Base-by-base conservation (phyloP, 768 basidiomycete species). In the Russula lepida region DNA sequence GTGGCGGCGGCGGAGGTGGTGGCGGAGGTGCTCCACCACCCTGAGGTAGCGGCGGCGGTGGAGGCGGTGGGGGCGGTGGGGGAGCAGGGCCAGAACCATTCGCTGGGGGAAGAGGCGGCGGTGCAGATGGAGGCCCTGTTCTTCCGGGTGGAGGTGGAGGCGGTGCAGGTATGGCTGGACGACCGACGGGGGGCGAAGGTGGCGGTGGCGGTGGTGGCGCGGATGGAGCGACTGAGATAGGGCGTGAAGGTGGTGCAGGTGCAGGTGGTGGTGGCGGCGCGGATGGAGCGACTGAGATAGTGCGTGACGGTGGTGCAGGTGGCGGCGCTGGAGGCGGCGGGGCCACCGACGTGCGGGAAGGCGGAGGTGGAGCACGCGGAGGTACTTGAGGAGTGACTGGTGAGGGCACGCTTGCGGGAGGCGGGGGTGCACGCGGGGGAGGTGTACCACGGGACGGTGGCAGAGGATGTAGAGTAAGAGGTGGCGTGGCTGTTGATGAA, bases 391-490 rank as follows among this genome's bases (percentile, higher is more conserved):
- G 67, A 5, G 73, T 65, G 6, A 72, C 69, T 1, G 74, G 71
- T 1, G 74, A 68, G 23, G 74, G 70, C 3, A 72, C 60, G 41
- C 6, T 50, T 15, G 54, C 51, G 35, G 61, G 58, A 19, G 65
- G 60, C 15, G 69, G 68, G 9, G 74, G 71, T 8, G 68, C 56
- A 12, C 71, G 76, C 69, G 28, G 75, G 70, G 64, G 76, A 71
- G 64, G 55, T 15, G 55, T 41, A 17, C 48, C 46, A 37, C 64
- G 66, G 3, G 73, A 72, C 47, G 67, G 77, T 3, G 79, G 72
- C 55, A 61, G 72, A 4, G 74, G 73, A 64, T 74, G 73, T 1
- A 73, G 77, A 17, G 74, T 6, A 0, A 82, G 82, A 4, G 85
- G 80, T 1, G 85, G 79, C 1, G 77, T 76, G 28, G 64, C 59